Conservation (phyloP, 345 rosid genomes). For the Lumnitzera racemosa region DNA sequence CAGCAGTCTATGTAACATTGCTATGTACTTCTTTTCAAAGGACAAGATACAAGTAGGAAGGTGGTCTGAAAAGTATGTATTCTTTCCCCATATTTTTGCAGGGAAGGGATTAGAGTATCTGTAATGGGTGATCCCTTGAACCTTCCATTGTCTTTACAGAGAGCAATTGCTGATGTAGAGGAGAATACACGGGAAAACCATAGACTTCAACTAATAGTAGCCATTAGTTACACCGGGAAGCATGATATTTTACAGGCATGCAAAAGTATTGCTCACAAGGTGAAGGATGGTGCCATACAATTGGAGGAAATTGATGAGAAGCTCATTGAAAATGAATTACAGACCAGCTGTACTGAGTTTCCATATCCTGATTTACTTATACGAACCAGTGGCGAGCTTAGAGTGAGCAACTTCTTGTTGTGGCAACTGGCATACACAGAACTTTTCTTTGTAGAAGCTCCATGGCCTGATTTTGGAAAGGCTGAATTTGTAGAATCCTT, state of each 20-base stretch:
- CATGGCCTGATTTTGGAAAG: slow-evolving; percentile 83
- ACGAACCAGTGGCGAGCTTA: slow-evolving; percentile 67
- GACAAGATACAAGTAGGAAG: too few species aligned
- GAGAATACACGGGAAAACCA: slow-evolving; percentile 39
- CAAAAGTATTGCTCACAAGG: slow-evolving; percentile 45
- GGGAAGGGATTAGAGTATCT: slow-evolving; percentile 42
- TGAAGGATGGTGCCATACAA: slow-evolving; percentile 35
- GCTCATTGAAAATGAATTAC: slow-evolving; percentile 56
- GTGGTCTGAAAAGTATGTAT: too few species aligned
- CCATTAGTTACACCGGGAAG: slow-evolving; percentile 74
- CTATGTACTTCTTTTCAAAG: too few species aligned
- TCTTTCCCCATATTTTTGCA: slow-evolving; percentile 13
- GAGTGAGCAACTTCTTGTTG: slow-evolving; percentile 77
- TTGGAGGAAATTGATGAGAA: slow-evolving; percentile 47
- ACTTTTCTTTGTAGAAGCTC: slow-evolving; percentile 46
- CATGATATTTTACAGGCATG: slow-evolving; percentile 66
- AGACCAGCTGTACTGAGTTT: slow-evolving; percentile 49
- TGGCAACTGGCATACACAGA: slow-evolving; percentile 88
- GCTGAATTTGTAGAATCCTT: slow-evolving; percentile 50
- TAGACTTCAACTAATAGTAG: slow-evolving; percentile 54
- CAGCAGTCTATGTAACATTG: too few species aligned
- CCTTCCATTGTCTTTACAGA: slow-evolving; percentile 37
- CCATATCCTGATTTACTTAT: slow-evolving; percentile 69
- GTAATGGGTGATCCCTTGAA: slow-evolving; percentile 58
- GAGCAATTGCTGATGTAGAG: slow-evolving; percentile 34